Percentiles rank a stretch among this genome's conserved stretches.
These are phyloP conservation scores for Gelatoporia subvermispora DNA, from an alignment of 768 basidiomycete genomes.

Conservation along the genomic window DNA sequence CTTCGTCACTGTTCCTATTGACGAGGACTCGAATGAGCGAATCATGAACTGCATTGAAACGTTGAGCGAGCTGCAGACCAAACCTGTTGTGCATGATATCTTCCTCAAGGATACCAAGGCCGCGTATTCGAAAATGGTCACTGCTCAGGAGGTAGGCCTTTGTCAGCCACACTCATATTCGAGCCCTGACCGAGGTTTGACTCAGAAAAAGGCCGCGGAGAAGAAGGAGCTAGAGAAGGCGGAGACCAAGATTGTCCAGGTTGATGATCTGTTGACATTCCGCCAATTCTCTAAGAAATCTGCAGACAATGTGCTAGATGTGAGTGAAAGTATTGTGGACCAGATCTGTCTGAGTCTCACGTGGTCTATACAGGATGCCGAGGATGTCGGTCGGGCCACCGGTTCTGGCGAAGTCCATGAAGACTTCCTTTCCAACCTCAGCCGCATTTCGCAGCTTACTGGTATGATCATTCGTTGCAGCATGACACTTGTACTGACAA, in stretches of 20 bases:
- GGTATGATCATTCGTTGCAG: constrained; percentile 37
- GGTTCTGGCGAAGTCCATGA: constrained; percentile 79
- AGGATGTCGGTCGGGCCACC: constrained; percentile 86
- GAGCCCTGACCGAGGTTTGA: not conserved
- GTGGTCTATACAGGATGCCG: constrained; percentile 64
- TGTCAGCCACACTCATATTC: not conserved
- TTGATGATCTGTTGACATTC: constrained; percentile 90
- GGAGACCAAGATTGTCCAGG: constrained; percentile 72
- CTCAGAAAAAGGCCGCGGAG: constrained; percentile 82
- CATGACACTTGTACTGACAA: not conserved
- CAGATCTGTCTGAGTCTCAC: not conserved
- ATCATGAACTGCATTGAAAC: constrained; percentile 96
- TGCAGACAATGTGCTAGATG: constrained; percentile 72
- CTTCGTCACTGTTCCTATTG: constrained; percentile 90
- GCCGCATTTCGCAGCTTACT: constrained; percentile 89
- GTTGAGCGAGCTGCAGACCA: constrained; percentile 68
- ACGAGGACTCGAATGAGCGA: constrained; percentile 95
- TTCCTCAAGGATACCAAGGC: constrained; percentile 85
- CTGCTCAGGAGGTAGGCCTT: constrained; percentile 75
- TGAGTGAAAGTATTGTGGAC: constrained; percentile 26
- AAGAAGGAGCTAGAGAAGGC: constrained; percentile 79
- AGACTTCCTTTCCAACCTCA: constrained; percentile 93
- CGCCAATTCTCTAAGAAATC: constrained; percentile 94
- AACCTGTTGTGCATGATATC: constrained; percentile 56
- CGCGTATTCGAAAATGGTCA: constrained; percentile 94